Conservation (phyloP, 306 rosid species). For the Senna siamea region DNA sequence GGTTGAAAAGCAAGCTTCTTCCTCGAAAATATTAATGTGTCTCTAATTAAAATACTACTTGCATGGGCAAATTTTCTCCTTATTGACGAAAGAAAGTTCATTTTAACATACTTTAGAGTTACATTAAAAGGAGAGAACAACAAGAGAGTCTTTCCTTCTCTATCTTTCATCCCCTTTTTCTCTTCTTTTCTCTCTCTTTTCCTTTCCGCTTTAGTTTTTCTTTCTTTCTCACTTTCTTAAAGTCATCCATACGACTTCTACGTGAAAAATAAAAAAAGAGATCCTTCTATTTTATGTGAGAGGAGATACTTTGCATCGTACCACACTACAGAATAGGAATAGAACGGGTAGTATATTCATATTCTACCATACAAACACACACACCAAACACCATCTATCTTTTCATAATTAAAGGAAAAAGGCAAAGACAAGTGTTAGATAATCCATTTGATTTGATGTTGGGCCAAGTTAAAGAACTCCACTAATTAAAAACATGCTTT, state of each 20-base stretch:
- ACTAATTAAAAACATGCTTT: constrained; percentile 58
- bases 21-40: constrained; percentile 44
- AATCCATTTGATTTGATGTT: constrained; percentile 55
- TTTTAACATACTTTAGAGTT: constrained; percentile 70
- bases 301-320: constrained; percentile 50
- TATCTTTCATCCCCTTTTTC: constrained; percentile 49
- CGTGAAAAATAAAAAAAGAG: constrained; percentile 49
- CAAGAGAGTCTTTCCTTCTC: constrained; percentile 71
- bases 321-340: constrained; percentile 43
- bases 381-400: constrained; percentile 9
- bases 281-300: constrained; percentile 57
- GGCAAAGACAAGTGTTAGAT: constrained; percentile 39
- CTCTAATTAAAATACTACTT: constrained; percentile 47
- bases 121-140: constrained; percentile 89
- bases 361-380: constrained; percentile 45
- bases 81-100: constrained; percentile 51
- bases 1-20: constrained; percentile 54
- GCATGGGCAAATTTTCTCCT: constrained; percentile 58
- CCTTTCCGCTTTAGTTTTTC: constrained; percentile 46
- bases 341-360: constrained; percentile 61
- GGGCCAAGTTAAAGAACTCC: constrained; percentile 58
- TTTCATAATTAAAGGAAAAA: constrained; percentile 40
- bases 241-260: constrained; percentile 65
- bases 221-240: constrained; percentile 55
- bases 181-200: constrained; percentile 40